Evolutionary conservation across 371 early-diverging fungal species (phyloP), one percentile per base, ranked within the genome.

Genomic region (Syncephalastrum racemosum): DNA sequence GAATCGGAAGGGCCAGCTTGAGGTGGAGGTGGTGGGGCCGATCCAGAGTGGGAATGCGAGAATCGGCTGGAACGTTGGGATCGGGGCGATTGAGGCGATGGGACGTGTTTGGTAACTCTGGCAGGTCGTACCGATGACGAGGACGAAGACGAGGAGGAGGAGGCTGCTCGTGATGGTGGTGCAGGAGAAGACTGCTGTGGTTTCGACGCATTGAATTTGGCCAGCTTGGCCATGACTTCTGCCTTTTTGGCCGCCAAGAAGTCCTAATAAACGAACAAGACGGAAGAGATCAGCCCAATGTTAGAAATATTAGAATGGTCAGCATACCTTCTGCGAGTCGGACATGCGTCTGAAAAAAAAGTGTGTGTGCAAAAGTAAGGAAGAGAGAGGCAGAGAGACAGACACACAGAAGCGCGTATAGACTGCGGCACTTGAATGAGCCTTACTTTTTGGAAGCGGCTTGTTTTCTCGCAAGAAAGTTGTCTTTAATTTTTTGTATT

Each of bases 181-280:
- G 57, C 42, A 14, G 49, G 45, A 8, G 54, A n/a, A 41, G 53
- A 36, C 7, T 31, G 48, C 22, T 43, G 42, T 39, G 16, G 48
- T 42, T 23, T 53, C 45, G 39, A 53, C 56, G n/a, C 44, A 36
- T 69, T 63, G 50, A 77, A 71, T 54, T 60, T 64, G 10, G 73
- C 74, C 39, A 77, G 36, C 59, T 66, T 77, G 7, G 71, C 78
- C 25, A 61, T 56, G 4, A 73, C 56, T 56, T 73, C 74, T 14
- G 73, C 73, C 55, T 64, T 56, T 62, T 67, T 67, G 16, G 73
- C 73, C 22, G 72, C 72, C 50, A 50, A 18, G 18, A 20, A 50
- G 19, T n/a, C 25, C 22, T 50, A 16, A 14, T 15, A 15, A 15
- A 45, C 2, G 2, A 4, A 6, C 41, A 15, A 41, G 41, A n/a